Evolutionary conservation across 106 monocot genomes (phyloP).

Genomic region (Dendrobium nobile): DNA sequence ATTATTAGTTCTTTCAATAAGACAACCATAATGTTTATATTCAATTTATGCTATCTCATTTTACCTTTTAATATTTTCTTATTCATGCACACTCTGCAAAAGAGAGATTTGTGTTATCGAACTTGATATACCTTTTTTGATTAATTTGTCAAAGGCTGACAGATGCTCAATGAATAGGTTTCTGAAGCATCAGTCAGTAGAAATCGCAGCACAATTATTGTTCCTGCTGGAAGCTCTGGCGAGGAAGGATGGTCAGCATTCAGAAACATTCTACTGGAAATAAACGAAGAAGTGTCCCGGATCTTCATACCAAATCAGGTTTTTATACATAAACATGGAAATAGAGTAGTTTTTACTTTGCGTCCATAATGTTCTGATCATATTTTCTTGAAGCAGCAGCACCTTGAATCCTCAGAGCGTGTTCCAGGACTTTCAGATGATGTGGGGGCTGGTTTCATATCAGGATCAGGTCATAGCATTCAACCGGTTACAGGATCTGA

Average conservation of each 20-base stretch:
- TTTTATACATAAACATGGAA: not conserved
- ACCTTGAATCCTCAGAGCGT: constrained; percentile 46
- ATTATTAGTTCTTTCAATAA: not conserved
- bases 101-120: not conserved
- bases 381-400: constrained; percentile 23
- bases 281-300: constrained; percentile 55
- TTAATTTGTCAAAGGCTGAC: not conserved
- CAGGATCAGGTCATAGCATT: constrained; percentile 36
- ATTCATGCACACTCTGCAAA: not conserved
- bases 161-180: constrained; percentile 23
- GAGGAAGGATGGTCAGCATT: constrained; percentile 79
- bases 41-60: not conserved
- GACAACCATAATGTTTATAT: not conserved
- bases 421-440: constrained; percentile 85
- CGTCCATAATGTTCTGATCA: not conserved
- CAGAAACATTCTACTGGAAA: constrained; percentile 61
- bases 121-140: not conserved
- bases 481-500: constrained; percentile 52
- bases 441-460: constrained; percentile 87
- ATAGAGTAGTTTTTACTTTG: not conserved
- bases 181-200: constrained; percentile 72
- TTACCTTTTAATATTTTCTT: not conserved
- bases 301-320: constrained; percentile 56
- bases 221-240: constrained; percentile 70
- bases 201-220: constrained; percentile 75